Evolutionary conservation across 305 asterid species (phyloP).

Genomic region (Withania somnifera): DNA sequence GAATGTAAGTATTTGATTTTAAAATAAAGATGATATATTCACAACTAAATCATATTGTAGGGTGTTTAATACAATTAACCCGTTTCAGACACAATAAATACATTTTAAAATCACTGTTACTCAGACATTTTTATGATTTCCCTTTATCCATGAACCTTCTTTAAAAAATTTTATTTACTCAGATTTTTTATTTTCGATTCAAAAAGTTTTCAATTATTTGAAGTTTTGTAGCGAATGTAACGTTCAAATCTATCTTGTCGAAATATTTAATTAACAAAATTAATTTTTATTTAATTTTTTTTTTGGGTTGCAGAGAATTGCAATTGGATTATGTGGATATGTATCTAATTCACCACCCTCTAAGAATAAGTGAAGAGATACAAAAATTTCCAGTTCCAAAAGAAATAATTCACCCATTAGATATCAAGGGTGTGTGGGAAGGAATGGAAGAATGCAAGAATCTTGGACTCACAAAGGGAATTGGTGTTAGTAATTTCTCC

Average conservation of each 20-base stretch:
- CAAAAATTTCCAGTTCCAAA: conserved; percentile 10
- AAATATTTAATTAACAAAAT: neutral
- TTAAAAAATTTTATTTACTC: neutral
- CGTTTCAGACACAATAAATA: neutral
- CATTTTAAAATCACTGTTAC: neutral
- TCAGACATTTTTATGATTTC: too few relatives aligned
- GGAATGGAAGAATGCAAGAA: conserved; percentile 48
- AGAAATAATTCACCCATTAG: conserved; percentile 26
- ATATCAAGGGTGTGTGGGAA: conserved; percentile 47
- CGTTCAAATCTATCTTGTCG: neutral
- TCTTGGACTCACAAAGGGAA: conserved; percentile 46
- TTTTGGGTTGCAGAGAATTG: conserved; percentile 25
- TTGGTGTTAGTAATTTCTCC: conserved; percentile 53
- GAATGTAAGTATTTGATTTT: neutral
- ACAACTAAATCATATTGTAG: neutral
- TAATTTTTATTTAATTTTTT: too few relatives aligned
- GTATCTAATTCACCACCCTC: conserved; percentile 38
- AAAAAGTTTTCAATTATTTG: neutral
- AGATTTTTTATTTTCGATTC: neutral
- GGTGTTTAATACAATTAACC: neutral
- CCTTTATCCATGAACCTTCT: too few relatives aligned
- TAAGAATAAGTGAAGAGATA: conserved; percentile 23
- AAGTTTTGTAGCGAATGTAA: neutral
- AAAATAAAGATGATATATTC: too few relatives aligned
- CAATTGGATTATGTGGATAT: conserved; percentile 42